A percentile compares a stretch with the other conserved stretches of the same genome.
Evolutionary conservation across 768 basidiomycete species (phyloP).

Genomic region (Panaeolus papilionaceus): DNA sequence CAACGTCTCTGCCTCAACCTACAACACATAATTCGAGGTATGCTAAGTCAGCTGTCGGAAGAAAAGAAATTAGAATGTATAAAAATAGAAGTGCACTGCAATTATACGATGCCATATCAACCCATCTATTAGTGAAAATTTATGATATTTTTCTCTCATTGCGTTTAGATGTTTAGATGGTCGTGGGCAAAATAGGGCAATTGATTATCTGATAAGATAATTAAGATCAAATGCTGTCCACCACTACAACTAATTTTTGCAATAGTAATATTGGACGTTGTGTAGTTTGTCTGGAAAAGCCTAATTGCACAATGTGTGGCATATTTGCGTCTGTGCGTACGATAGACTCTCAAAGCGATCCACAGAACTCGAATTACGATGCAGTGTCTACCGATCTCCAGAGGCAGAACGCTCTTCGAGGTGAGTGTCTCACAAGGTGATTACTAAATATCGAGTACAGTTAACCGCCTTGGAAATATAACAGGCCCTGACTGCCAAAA

Average conservation of each 20-base stretch:
- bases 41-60: background rate
- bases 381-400: constrained; percentile 36
- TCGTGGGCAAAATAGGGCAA: background rate
- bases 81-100: constrained; percentile 24
- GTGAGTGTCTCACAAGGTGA: constrained; percentile 39
- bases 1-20: constrained; percentile 89
- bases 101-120: constrained; percentile 12
- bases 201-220: constrained; percentile 9
- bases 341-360: constrained; percentile 22
- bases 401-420: constrained; percentile 61
- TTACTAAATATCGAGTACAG: background rate
- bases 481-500: constrained; percentile 73
- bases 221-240: background rate
- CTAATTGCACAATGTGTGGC: constrained; percentile 64
- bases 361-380: constrained; percentile 20
- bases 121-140: constrained; percentile 12
- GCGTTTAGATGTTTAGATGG: background rate
- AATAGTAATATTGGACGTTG: background rate
- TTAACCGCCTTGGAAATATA: background rate
- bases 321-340: constrained; percentile 59
- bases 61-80: constrained; percentile 24
- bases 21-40: constrained; percentile 54
- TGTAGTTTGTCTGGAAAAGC: background rate
- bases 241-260: background rate
- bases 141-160: constrained; percentile 8